Base-by-base conservation (phyloP, 495 filamentous ascomycete genomes). In the Aspergillus taichungensis region DNA sequence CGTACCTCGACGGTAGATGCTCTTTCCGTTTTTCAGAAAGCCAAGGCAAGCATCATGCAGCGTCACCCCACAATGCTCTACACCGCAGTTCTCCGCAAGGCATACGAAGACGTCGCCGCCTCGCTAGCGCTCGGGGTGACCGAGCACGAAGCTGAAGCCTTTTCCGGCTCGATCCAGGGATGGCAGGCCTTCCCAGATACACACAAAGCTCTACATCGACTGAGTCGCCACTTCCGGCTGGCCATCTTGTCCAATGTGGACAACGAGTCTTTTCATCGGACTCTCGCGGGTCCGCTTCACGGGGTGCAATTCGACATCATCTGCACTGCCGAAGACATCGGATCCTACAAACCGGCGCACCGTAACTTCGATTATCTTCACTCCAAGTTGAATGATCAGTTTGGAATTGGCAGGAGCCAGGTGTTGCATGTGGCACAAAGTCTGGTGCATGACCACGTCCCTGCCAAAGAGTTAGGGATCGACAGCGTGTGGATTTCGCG, bases 211-310 rank as follows among this genome's bases (percentile, higher is more conserved):
- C 64, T 88, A 40, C 53, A 62, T 18, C 62, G 55, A 12, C 73
- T 90, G 1, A 50, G 50, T 10, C 69, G 73, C 56, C 55, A 72
- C 38, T 89, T 79, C 70, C 83, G 81, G 57, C 73, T 90, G 3
- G 75, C 83, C 2, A 75, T 84, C 6, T 68, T 91, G 5, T 82
- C 78, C 4, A 94, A 92, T 52, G 77, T 89, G 6, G 78, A 88
- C 61, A 68, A 75, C 18, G 68, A 51, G 8, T 82, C 78, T 35
- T 85, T 90, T 47, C 57, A 57, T 1, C 59, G 63, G 2, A 80
- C 81, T 2, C 62, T 77, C 0, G 60, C 51, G 0, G 72, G 71
- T 7, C 70, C 74, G 30, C 61, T 81, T 18, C 62, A 71, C 30
- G 67, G 57, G 7, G 53, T 71, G 12, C 50, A 48, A 13, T 90